phyloP scores from a whole-genome alignment of 805 yeast genomes.

The Schizosaccharomyces osmophilus region DNA sequence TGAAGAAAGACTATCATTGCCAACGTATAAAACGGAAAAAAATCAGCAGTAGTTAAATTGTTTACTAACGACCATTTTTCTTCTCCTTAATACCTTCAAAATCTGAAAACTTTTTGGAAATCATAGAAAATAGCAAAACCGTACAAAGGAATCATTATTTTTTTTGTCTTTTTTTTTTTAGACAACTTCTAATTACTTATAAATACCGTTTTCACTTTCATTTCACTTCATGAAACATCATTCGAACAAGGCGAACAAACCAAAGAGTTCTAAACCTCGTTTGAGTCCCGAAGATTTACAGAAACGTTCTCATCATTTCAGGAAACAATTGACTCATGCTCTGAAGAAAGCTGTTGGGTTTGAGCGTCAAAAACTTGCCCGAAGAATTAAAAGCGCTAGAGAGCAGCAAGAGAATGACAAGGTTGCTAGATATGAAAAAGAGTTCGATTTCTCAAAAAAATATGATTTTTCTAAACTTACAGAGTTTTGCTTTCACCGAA shows the following conservation, averaged over 20 bases:
- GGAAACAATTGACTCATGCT: slow-evolving; percentile 1
- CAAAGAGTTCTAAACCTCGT: neutral
- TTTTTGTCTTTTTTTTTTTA: too few relatives aligned
- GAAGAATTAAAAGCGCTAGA: slow-evolving; percentile 11
- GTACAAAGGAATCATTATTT: too few relatives aligned
- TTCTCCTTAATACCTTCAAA: too few relatives aligned
- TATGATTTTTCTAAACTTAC: slow-evolving; percentile 9
- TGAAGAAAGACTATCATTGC: too few relatives aligned
- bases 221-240: neutral
- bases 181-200: too few relatives aligned
- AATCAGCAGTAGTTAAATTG: too few relatives aligned
- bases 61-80: too few relatives aligned
- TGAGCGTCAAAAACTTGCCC: slow-evolving; percentile 14
- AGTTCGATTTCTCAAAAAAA: slow-evolving; percentile 8
- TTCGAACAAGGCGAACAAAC: neutral
- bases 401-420: slow-evolving; percentile 6
- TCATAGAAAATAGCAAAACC: too few relatives aligned
- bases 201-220: neutral
- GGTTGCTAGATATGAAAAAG: slow-evolving; percentile 7
- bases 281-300: neutral
- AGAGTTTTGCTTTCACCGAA: slow-evolving; percentile 4
- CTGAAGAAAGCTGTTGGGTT: slow-evolving; percentile 13
- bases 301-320: neutral
- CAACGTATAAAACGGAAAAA: too few relatives aligned
- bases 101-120: too few relatives aligned